Base-by-base conservation (phyloP, 805 yeast genomes). In the Lipomyces orientalis region DNA sequence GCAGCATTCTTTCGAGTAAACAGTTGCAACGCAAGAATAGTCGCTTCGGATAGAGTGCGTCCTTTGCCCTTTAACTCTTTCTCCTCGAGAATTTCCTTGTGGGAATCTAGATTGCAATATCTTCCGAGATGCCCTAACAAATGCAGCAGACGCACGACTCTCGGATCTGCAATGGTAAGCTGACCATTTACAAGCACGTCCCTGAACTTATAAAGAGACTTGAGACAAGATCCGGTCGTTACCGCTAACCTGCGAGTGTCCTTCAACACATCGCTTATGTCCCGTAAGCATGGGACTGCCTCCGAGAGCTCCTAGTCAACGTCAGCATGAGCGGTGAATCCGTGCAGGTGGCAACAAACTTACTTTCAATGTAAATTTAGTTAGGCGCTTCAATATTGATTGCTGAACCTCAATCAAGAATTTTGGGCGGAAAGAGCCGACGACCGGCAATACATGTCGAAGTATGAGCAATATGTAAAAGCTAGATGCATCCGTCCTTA, bases 261-360 rank as follows among this genome's bases (percentile, higher is more conserved):
- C 1, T 81, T 78, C 54, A 82, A 80, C 72, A 84, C 77, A 2
- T 70, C 73, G 1, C 90, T 82, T 0, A 90, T 78, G 8, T 76
- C 77, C 89, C 92, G 87, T 3, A 86, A 77, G 65, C 91, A 82
- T 0, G 93, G 92, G 76, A 91, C 84, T 0, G 94, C 97, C 73
- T 88, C 88, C n/a, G 85, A 85, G 8, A 91, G 76, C 71, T 90
- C 95, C 64, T 64, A 51, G 46, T 5, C 52, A 19, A n/a, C 10
- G 46, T 22, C 35, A 54, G 29, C 22, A 29, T 33, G 49, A 43
- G 49, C 16, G 3, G 19, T 16, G 49, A n/a, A 43, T n/a, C 16
- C 22, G 4, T 16, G 22, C 22, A 7, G n/a, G 49, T 6, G 4
- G 22, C 8, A 43, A 37, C 16, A 29, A 34, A 49, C 61, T 19